Evolutionary conservation across 2,329 filamentous ascomycete species (phyloP).

Genomic region (Fusarium nanum): DNA sequence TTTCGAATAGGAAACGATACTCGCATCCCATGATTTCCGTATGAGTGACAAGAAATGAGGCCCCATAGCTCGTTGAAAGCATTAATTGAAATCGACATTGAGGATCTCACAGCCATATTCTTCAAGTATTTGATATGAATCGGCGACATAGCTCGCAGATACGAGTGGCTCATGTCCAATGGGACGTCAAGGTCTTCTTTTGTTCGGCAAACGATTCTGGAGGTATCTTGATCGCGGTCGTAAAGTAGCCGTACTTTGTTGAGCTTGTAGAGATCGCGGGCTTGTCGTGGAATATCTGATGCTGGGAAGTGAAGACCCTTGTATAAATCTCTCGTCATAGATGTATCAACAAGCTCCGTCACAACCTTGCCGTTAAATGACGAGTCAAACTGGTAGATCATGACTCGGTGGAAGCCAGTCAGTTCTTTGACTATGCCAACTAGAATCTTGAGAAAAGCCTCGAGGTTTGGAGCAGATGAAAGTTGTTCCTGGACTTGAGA

Average conservation of each 20-base stretch:
- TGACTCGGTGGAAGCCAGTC: slow-evolving; percentile 90
- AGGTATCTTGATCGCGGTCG: slow-evolving; percentile 82
- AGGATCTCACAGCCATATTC: slow-evolving; percentile 92
- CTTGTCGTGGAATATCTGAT: slow-evolving; percentile 86
- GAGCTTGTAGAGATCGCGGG: slow-evolving; percentile 86
- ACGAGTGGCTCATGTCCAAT: slow-evolving; percentile 85
- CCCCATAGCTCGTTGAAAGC: slow-evolving; percentile 90
- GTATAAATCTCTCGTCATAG: slow-evolving; percentile 83
- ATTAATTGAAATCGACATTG: slow-evolving; percentile 94
- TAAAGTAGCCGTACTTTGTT: slow-evolving; percentile 92
- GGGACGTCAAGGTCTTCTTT: slow-evolving; percentile 78
- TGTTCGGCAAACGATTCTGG: slow-evolving; percentile 83
- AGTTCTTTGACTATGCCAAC: slow-evolving; percentile 90
- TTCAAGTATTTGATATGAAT: slow-evolving; percentile 88
- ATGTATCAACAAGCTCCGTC: slow-evolving; percentile 85
- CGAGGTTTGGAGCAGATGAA: slow-evolving; percentile 75
- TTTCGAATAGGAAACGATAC: slow-evolving; percentile 92
- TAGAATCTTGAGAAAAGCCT: slow-evolving; percentile 81
- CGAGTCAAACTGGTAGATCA: slow-evolving; percentile 92
- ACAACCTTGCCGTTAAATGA: slow-evolving; percentile 87
- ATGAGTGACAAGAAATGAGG: slow-evolving; percentile 86
- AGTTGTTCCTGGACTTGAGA: slow-evolving; percentile 92
- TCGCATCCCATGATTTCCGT: slow-evolving; percentile 83
- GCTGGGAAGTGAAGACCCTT: slow-evolving; percentile 91
- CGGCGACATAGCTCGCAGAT: slow-evolving; percentile 89